phyloP scores from a whole-genome alignment of 2,329 filamentous ascomycete genomes.

The Gyromitra esculenta region DNA sequence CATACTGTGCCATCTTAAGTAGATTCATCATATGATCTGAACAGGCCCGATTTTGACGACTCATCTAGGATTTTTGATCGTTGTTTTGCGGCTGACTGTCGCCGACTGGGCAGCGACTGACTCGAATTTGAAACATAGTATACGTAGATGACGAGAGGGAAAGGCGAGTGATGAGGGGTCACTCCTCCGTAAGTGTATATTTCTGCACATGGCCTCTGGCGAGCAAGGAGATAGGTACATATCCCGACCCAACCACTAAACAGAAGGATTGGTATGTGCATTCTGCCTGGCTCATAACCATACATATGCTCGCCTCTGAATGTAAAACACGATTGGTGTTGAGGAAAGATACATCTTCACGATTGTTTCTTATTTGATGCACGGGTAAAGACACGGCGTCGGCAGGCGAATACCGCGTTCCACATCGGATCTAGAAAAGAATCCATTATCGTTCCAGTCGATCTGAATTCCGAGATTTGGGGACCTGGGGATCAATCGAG shows the following conservation, averaged over 20 bases:
- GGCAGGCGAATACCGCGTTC: slow-evolving; percentile 25
- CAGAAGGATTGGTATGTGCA: slow-evolving; percentile 15
- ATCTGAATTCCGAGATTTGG: slow-evolving; percentile 37
- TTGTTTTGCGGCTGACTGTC: slow-evolving; percentile 33
- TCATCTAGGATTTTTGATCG: neutral
- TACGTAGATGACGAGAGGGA: slow-evolving; percentile 44
- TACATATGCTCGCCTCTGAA: neutral
- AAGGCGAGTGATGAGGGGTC: slow-evolving; percentile 33
- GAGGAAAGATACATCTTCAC: slow-evolving; percentile 9
- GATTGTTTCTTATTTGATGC: slow-evolving; percentile 22
- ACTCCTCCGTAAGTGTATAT: slow-evolving; percentile 22
- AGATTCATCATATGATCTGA: slow-evolving; percentile 36
- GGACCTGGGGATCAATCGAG: slow-evolving; percentile 13
- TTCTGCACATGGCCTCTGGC: slow-evolving; percentile 13
- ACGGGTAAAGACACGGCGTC: slow-evolving; percentile 39
- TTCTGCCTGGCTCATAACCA: slow-evolving; percentile 2
- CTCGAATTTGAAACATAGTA: slow-evolving; percentile 48
- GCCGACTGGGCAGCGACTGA: slow-evolving; percentile 20
- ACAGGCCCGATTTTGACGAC: slow-evolving; percentile 12
- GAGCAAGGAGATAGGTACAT: slow-evolving; percentile 13
- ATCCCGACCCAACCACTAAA: slow-evolving; percentile 3
- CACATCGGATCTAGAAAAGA: slow-evolving; percentile 10
- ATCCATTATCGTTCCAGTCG: slow-evolving; percentile 24
- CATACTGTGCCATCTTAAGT: neutral
- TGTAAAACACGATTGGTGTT: slow-evolving; percentile 20